Base-by-base conservation (phyloP, 495 filamentous ascomycete genomes). In the Bryoglossum gracile region DNA sequence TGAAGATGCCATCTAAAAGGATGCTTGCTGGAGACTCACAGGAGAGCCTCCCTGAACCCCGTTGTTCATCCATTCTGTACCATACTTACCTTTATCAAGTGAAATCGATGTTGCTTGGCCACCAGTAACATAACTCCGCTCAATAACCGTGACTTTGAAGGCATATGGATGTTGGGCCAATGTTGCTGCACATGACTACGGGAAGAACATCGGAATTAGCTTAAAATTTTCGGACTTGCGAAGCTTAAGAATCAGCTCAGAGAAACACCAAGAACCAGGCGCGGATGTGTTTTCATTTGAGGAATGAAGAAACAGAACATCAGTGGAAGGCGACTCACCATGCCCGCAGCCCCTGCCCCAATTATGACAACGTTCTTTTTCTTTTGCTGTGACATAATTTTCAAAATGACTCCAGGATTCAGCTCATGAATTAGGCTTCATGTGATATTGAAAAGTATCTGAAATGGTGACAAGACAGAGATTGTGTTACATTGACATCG, bases 61-160 rank as follows among this genome's bases (percentile, higher is more conserved):
- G 53, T 94, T 78, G 56, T 94, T 94, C 55, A 89, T 72, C 87
- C 48, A 53, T 23, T 72, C 72, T 1, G 85, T 79, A 2, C 84
- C 83, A 57, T 84, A 71, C 48, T 75, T 76, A 11, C 72, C 58
- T 51, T 82, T 73, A 61, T 90, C 81, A 6, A 94, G 58, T 2
- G 81, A 62, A 38, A 91, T 87, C 3, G 86, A 88, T 32, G 82
- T 86, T 1, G 87, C 87, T 61, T 94, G 87, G 0, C 87, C 86
- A n/a, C 87, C 87, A 43, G 79, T 78, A 43, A 86, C 77, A 28
- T 73, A 64, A 23, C 75, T 74, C 1, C 71, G 74, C 48, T 91
- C 86, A 43, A 94, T 75, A 21, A 91, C 59, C 0, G 85, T 89
- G 22, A 91, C 75, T 28, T 83, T 71, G 62, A 89, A 91, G 44